Conservation (phyloP, 2,329 filamentous ascomycete genomes). For the Periconia sp. region DNA sequence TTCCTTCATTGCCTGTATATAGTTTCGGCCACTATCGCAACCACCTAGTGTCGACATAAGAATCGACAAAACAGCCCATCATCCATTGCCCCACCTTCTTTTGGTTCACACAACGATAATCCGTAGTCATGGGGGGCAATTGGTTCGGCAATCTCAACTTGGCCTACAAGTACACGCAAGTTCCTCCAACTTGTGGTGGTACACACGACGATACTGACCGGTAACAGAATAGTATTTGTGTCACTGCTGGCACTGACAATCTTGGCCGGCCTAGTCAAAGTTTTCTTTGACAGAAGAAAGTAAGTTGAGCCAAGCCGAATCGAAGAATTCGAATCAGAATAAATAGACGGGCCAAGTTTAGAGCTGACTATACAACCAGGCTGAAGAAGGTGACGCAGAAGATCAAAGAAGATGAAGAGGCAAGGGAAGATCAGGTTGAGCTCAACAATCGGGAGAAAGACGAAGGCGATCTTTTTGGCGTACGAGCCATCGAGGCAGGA, state of each 20-base stretch:
- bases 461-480: conserved; percentile 43
- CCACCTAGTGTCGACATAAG: not conserved
- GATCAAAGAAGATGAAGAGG: conserved; percentile 25
- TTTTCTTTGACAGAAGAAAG: conserved; percentile 39
- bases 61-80: too few species aligned
- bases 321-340: not conserved
- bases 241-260: conserved; percentile 33
- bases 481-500: conserved; percentile 46
- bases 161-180: conserved; percentile 43
- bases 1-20: not conserved
- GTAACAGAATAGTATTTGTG: conserved; percentile 38
- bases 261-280: conserved; percentile 36
- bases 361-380: conserved; percentile 20
- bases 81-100: too few species aligned
- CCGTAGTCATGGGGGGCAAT: conserved; percentile 27
- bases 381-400: conserved; percentile 32
- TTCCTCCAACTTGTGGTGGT: not conserved
- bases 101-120: not conserved
- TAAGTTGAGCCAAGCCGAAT: conserved; percentile 18
- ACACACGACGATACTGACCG: conserved; percentile 3
- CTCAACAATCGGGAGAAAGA: conserved; percentile 41
- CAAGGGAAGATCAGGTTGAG: conserved; percentile 38
- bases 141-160: conserved; percentile 40
- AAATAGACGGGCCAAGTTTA: too few species aligned
- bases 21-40: conserved; percentile 1